Base-by-base conservation (phyloP, 805 yeast genomes). In the Metschnikowia lochheadii region DNA sequence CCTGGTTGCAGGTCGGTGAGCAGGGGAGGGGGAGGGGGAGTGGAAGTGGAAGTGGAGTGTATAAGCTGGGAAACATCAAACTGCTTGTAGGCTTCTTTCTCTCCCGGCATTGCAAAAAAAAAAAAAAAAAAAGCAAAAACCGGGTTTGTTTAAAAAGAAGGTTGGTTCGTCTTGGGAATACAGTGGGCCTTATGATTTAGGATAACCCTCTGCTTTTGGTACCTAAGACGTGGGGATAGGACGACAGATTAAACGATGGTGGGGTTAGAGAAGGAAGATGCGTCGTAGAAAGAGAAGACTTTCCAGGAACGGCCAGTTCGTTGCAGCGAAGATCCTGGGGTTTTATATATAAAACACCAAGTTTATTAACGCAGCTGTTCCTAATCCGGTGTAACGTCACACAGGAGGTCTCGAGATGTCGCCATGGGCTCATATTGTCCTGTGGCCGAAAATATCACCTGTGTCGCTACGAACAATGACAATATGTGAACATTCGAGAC, bases 51-150 rank as follows among this genome's bases (percentile, higher is more conserved):
- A 11, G 46, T 15, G 33, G 23, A 35, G 26, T 44, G 40, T 20
- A 44, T 34, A 23, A 44, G 46, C 40, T 23, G 46, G 21, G 46
- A 44, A 14, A 44, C 46, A 26, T 44, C 33, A 17, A 44, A 44
- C 40, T 15, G 31, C 40, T 36, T 42, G 45, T 29, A 42, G 14
- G 45, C 29, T 6, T 42, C 45, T 18, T 15, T 42, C n/a, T 42
- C 38, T 42, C 38, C 38, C 17, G 38, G 11, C 45, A 42, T 42
- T 42, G 45, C 45, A 41, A 41, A 18, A 31, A n/a, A n/a, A n/a
- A n/a, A n/a, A n/a, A n/a, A n/a, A n/a, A n/a, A n/a, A n/a, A n/a
- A n/a, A n/a, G n/a, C 17, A 6, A 23, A 39, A 20, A 20, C 14
- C 15, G n/a, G 14, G 26, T 26, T 13, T 10, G 15, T 10, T 3